phyloP scores from a whole-genome alignment of 257 asterid genomes.

The Solanum ossicruentum region DNA sequence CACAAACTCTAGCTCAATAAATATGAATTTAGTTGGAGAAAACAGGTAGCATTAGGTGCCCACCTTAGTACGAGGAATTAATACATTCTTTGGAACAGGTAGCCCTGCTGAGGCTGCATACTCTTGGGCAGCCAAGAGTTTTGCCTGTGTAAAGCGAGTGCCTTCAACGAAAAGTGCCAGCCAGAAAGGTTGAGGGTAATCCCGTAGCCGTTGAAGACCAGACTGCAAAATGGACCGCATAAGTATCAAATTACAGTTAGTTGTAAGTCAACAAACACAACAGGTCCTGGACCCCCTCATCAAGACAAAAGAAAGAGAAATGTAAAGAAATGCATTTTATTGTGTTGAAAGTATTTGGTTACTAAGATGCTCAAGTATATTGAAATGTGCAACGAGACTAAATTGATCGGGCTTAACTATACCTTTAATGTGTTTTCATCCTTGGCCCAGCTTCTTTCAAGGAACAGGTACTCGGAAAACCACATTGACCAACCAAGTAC shows the following conservation, averaged over 20 bases:
- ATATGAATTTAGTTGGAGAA: not conserved
- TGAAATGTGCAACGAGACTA: not conserved
- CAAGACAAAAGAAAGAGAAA: not conserved
- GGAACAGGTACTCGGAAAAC: constrained; percentile 91
- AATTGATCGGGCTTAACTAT: not conserved
- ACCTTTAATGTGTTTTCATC: constrained; percentile 88
- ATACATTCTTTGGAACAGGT: constrained; percentile 81
- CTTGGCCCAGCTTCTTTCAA: constrained; percentile 94
- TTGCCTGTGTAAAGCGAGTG: constrained; percentile 88
- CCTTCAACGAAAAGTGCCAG: constrained; percentile 95
- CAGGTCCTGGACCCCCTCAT: not conserved
- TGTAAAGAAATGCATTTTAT: constrained; percentile 1
- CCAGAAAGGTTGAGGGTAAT: constrained; percentile 89
- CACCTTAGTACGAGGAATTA: constrained; percentile 98
- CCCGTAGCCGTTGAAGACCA: constrained; percentile 57
- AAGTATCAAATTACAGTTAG: not conserved
- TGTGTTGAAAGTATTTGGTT: not conserved
- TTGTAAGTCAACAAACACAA: not conserved
- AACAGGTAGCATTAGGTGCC: not conserved
- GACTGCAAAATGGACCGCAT: constrained; percentile 36
- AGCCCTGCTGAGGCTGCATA: constrained; percentile 70
- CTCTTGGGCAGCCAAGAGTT: constrained; percentile 93
- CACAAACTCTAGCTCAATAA: not conserved
- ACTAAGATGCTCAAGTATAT: not conserved
- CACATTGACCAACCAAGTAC: constrained; percentile 99